Evolutionary conservation across 257 asterid genomes (phyloP).

Genomic region (Henckelia pumila): DNA sequence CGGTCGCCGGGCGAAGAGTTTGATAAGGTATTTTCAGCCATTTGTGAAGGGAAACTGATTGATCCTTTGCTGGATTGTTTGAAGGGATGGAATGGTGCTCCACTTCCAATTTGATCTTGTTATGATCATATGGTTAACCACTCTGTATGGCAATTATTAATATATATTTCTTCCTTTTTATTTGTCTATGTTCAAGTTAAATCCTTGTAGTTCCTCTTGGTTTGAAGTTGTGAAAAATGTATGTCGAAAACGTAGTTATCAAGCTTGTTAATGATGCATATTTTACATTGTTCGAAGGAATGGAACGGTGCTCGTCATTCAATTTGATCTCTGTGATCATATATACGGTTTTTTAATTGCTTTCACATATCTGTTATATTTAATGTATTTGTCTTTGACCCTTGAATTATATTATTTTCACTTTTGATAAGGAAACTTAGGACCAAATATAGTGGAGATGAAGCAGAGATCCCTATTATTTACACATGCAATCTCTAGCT

Average conservation of each 20-base stretch:
- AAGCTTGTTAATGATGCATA: constrained; percentile 3
- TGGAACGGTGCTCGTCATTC: constrained; percentile 49
- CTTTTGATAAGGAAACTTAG: too few relatives aligned
- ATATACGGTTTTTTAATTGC: too few relatives aligned
- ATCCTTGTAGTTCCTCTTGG: not conserved
- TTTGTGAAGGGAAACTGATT: constrained; percentile 40
- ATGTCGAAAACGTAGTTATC: constrained; percentile 7
- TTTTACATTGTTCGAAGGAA: not conserved
- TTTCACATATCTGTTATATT: too few relatives aligned
- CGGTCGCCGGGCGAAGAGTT: constrained; percentile 45
- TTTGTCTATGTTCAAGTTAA: not conserved
- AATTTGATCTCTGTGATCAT: constrained; percentile 28
- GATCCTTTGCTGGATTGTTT: constrained; percentile 52
- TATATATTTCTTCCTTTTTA: not conserved
- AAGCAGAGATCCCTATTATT: too few relatives aligned
- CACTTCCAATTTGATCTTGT: constrained; percentile 36
- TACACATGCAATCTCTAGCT: too few relatives aligned
- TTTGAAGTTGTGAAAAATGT: not conserved
- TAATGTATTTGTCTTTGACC: too few relatives aligned
- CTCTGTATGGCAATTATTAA: too few relatives aligned
- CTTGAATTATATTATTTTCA: too few relatives aligned
- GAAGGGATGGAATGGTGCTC: constrained; percentile 49
- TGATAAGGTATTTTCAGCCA: constrained; percentile 38
- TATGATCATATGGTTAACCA: too few relatives aligned
- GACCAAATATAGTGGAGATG: too few relatives aligned